These are phyloP conservation scores for Aureobasidium sp. DNA, from an alignment of 2,329 filamentous ascomycete species.

Conservation along the genomic window DNA sequence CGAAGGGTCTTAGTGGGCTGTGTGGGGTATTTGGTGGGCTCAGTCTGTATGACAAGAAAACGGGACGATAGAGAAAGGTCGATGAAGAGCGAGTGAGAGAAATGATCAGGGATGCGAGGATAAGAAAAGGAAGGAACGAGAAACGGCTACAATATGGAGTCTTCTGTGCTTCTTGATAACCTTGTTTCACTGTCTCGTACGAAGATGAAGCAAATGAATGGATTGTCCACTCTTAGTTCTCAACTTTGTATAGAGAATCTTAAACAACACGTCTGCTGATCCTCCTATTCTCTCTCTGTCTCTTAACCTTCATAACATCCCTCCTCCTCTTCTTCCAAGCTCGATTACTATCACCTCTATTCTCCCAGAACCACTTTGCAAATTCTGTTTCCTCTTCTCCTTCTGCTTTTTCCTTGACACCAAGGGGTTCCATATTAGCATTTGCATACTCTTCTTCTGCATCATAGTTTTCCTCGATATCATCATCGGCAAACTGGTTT, in stretches of 20 bases:
- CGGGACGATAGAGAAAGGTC: too few species aligned
- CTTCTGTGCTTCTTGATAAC: too few species aligned
- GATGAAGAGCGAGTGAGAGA: too few species aligned
- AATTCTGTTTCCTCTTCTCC: constrained; percentile 48
- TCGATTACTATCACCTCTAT: constrained; percentile 42
- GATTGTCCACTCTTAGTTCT: too few species aligned
- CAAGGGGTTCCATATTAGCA: neutral
- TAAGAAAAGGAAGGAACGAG: too few species aligned
- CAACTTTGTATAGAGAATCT: neutral
- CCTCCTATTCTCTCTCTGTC: constrained; percentile 53
- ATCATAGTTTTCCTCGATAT: constrained; percentile 35
- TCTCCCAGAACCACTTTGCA: constrained; percentile 54
- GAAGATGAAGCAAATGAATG: too few species aligned
- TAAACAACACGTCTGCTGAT: constrained; percentile 31
- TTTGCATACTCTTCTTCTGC: constrained; percentile 17
- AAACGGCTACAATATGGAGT: too few species aligned
- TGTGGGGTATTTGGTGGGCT: too few species aligned
- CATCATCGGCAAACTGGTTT: constrained; percentile 32
- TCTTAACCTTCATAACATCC: constrained; percentile 53
- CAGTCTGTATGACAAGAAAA: too few species aligned
- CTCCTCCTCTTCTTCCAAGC: constrained; percentile 50
- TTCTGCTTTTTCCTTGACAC: constrained; percentile 18
- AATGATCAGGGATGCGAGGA: too few species aligned
- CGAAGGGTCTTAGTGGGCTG: too few species aligned
- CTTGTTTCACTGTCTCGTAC: too few species aligned